Base-by-base conservation (phyloP, 73 alveolate species). In the Paramecium sonneborni region DNA sequence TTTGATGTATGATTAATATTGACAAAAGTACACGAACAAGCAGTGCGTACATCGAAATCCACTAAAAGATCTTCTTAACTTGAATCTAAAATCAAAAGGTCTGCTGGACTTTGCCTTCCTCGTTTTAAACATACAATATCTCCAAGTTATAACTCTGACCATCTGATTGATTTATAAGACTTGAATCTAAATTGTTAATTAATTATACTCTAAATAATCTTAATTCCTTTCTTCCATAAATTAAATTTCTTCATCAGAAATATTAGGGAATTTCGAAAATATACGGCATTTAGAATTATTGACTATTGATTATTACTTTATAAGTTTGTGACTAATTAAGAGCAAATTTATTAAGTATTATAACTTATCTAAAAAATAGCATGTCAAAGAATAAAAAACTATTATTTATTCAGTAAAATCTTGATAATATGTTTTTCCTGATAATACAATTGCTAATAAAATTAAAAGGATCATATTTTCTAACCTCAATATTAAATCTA, bases 401-500 rank as follows among this genome's bases (percentile, higher is more conserved):
- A 62, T 72, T 28, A 37, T 21, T 72, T 34, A 34, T 72, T 35
- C 38, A 72, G 57, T 72, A 38, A 37, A 72, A 38, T 72, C 55
- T 34, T 34, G 14, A 41, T 38, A 28, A 41, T 34, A 32, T 2
- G 55, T 21, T 21, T 72, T 35, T 35, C 57, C 62, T 28, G 35
- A 20, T 38, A 72, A 38, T 34, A 21, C 35, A 35, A 72, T 38
- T 4, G 20, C 32, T 34, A 72, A 37, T 32, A 72, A 15, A 28
- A 72, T 72, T 72, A 72, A 72, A 72, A 72, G 35, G 20, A 72
- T 72, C 44, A 35, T n/a, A 18, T 72, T 72, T 30, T 72, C 86
- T 14, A 72, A 8, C 6, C 57, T 23, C 12, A 14, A 32, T 30
- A 72, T 32, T 28, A 21, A 20, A 21, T 10, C 32, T 14, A 37